Base-by-base conservation (phyloP, 345 rosid genomes). In the Citropsis articulata region DNA sequence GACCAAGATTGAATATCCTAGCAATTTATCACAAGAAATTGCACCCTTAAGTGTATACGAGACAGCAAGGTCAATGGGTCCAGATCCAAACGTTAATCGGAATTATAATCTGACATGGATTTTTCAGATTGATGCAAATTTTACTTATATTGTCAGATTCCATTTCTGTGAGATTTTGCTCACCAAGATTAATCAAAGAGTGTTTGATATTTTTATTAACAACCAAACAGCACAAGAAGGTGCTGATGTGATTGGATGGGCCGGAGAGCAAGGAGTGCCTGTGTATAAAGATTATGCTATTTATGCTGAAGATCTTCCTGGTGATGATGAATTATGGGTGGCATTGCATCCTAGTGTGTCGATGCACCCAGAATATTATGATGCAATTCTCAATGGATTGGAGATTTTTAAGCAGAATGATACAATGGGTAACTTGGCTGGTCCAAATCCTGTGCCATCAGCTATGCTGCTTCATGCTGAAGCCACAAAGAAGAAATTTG, bases 401-500 rank as follows among this genome's bases (percentile, higher is more conserved):
- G 93, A 91, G 84, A 75, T 91, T 65, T 90, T 90, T 79, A 91
- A 91, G 88, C 63, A 85, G 30, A 84, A 78, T 48, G 90, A 87
- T 69, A 38, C 70, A 48, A 55, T 25, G 7, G 69, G 75, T 30
- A 88, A 79, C 77, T 79, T 90, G 80, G 92, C 95, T 7, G 91
- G 89, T 27, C 86, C 68, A 1, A 87, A 90, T 77, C 91, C 92
- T 2, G 84, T 76, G 45, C 82, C 86, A 19, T 87, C 91, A 10
- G 68, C 53, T 24, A 80, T 89, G 88, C 82, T 86, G 40, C 66
- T 75, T 25, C 42, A 66, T 40, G 83, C 82, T 1, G 80, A 81
- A 62, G 85, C 81, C 0, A 57, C 73, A 25, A 73, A 19, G 3
- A 80, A 33, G 71, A 45, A 27, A 14, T 79, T 75, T 33, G 27